Percentiles rank a stretch among this genome's conserved stretches.
These are phyloP conservation scores for Penicillium dipodomyicola DNA, from an alignment of 495 filamentous ascomycete genomes.

Conservation along the genomic window DNA sequence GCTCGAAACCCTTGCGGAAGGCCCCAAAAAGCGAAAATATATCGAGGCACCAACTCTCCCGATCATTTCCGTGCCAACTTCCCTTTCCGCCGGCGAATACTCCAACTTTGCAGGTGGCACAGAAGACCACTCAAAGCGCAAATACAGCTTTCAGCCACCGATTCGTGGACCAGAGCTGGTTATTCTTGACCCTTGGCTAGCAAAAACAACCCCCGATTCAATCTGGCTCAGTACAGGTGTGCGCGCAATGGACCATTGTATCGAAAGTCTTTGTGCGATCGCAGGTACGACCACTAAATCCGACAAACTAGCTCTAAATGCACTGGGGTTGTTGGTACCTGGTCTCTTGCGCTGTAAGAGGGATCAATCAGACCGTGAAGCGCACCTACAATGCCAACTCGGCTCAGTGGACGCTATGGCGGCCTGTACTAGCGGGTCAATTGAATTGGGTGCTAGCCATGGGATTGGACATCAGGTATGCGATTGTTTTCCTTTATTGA, in stretches of 20 bases:
- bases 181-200: conserved; percentile 58
- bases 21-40: conserved; percentile 32
- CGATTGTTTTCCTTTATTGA: not conserved
- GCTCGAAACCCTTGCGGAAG: conserved; percentile 42
- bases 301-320: conserved; percentile 43
- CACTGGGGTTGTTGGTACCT: conserved; percentile 49
- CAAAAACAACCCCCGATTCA: conserved; percentile 51
- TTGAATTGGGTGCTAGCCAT: conserved; percentile 59
- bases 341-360: conserved; percentile 50
- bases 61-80: conserved; percentile 61
- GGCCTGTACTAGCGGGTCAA: conserved; percentile 41
- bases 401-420: conserved; percentile 58
- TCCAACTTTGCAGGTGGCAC: conserved; percentile 56
- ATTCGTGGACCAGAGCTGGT: conserved; percentile 51
- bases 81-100: conserved; percentile 63
- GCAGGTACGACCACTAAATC: conserved; percentile 34
- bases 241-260: conserved; percentile 63
- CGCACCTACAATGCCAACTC: conserved; percentile 51
- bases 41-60: conserved; percentile 46
- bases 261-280: conserved; percentile 55
- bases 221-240: conserved; percentile 64
- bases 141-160: conserved; percentile 51
- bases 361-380: conserved; percentile 43
- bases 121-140: conserved; percentile 49
- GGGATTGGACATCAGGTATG: conserved; percentile 63